Conservation (phyloP, 2,329 filamentous ascomycete species). For the Alternaria incomplexa region DNA sequence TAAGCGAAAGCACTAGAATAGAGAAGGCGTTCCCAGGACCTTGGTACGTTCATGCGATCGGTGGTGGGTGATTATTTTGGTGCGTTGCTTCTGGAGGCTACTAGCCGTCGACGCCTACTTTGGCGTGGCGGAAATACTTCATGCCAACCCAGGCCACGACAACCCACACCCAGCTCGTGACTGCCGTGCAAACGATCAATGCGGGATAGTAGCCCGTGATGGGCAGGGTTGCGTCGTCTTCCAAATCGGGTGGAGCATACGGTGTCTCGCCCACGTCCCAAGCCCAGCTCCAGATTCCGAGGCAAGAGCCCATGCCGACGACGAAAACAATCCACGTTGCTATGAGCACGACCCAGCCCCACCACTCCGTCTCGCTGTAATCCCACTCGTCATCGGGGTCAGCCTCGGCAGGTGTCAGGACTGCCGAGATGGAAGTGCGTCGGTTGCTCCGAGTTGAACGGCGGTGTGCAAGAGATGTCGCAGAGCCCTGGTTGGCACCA, state of each 20-base stretch:
- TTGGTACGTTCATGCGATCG: constrained; percentile 15
- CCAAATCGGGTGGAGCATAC: constrained; percentile 91
- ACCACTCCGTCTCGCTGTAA: constrained; percentile 95
- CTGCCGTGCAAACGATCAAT: constrained; percentile 87
- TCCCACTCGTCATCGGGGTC: constrained; percentile 70
- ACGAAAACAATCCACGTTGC: constrained; percentile 97
- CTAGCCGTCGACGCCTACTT: constrained; percentile 69
- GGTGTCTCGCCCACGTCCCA: constrained; percentile 98
- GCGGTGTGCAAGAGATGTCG: constrained; percentile 37
- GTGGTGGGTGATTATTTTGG: constrained; percentile 13
- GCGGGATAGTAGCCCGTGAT: constrained; percentile 98
- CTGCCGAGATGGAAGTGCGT: constrained; percentile 28
- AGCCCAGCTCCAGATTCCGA: constrained; percentile 97
- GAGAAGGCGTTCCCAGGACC: constrained; percentile 18
- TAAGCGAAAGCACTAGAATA: constrained; percentile 34
- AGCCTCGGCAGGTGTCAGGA: constrained; percentile 31
- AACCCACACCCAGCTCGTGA: constrained; percentile 99
- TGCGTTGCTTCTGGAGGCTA: neutral
- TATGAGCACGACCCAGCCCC: constrained; percentile 92
- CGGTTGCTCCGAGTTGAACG: constrained; percentile 38
- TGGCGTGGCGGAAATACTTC: constrained; percentile 99
- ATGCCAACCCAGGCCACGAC: constrained; percentile 97
- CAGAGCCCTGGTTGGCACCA: constrained; percentile 22
- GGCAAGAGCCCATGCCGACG: constrained; percentile 92
- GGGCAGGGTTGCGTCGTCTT: constrained; percentile 91